Percentiles rank a stretch among this genome's conserved stretches.
Evolutionary conservation across 441 rosid genomes (phyloP).

Genomic region (Adansonia gregorii): DNA sequence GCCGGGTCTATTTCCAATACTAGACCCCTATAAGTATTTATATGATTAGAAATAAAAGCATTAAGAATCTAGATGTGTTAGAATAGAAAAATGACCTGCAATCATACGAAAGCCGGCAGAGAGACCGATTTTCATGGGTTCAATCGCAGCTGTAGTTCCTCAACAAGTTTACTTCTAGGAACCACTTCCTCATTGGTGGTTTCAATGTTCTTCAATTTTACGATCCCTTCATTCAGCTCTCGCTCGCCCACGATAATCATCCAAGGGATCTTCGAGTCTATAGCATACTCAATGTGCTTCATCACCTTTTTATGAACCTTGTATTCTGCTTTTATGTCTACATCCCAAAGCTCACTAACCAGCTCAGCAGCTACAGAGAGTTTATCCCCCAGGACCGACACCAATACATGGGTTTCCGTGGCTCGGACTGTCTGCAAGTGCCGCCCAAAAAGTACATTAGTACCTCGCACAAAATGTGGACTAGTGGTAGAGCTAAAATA

Average conservation of each 20-base stretch:
- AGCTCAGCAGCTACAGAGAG: conserved; percentile 62
- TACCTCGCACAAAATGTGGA: background rate
- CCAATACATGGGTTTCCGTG: conserved; percentile 75
- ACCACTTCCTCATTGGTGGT: conserved; percentile 54
- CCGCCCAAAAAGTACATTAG: conserved; percentile 1
- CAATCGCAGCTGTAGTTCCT: conserved; percentile 29
- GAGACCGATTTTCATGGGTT: conserved; percentile 6
- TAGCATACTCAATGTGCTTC: conserved; percentile 62
- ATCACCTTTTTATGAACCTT: conserved; percentile 57
- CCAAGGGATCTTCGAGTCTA: conserved; percentile 58
- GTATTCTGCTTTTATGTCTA: conserved; percentile 67
- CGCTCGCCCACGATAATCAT: conserved; percentile 75
- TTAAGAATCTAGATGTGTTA: no score
- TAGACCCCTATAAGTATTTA: no score
- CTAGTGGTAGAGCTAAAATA: no score
- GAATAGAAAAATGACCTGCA: no score
- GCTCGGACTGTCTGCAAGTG: conserved; percentile 58
- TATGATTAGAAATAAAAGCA: no score
- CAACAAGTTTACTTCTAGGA: conserved; percentile 51
- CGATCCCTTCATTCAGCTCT: conserved; percentile 62
- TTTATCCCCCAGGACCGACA: conserved; percentile 60
- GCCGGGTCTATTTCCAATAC: no score
- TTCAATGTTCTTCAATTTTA: conserved; percentile 60
- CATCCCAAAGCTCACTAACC: conserved; percentile 68
- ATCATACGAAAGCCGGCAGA: background rate